phyloP scores from a whole-genome alignment of 2,329 filamentous ascomycete genomes.

The Coleophoma eucalyptorum region DNA sequence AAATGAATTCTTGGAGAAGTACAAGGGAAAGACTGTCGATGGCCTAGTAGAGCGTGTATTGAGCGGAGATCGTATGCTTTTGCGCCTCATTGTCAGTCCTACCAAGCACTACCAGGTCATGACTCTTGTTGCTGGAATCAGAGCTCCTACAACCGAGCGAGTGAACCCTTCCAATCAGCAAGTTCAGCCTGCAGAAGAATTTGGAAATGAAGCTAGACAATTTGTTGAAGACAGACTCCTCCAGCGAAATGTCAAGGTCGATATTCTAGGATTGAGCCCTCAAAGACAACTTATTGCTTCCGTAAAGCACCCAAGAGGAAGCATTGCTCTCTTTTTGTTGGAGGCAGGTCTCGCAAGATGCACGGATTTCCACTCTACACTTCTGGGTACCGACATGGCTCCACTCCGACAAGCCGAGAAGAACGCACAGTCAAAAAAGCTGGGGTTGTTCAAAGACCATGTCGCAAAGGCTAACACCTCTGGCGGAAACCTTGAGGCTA shows the following conservation, averaged over 20 bases:
- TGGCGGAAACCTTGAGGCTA: slow-evolving; percentile 69
- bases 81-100: slow-evolving; percentile 75
- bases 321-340: slow-evolving; percentile 87
- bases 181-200: slow-evolving; percentile 82
- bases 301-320: slow-evolving; percentile 84
- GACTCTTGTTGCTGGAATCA: slow-evolving; percentile 83
- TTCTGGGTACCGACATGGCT: slow-evolving; percentile 87
- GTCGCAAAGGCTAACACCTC: slow-evolving; percentile 63
- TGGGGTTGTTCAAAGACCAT: slow-evolving; percentile 78
- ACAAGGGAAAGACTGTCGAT: slow-evolving; percentile 82
- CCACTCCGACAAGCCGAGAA: slow-evolving; percentile 82
- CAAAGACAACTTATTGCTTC: slow-evolving; percentile 89
- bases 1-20: slow-evolving; percentile 70
- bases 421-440: slow-evolving; percentile 70
- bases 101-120: slow-evolving; percentile 76
- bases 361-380: slow-evolving; percentile 91
- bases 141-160: slow-evolving; percentile 85
- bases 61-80: slow-evolving; percentile 83
- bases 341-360: slow-evolving; percentile 87
- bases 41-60: slow-evolving; percentile 88
- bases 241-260: slow-evolving; percentile 79
- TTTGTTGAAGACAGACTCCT: slow-evolving; percentile 85
- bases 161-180: slow-evolving; percentile 65
- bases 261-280: slow-evolving; percentile 81
- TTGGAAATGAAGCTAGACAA: slow-evolving; percentile 80